A percentile compares a stretch with the other conserved stretches of the same genome.
Evolutionary conservation across 2,329 filamentous ascomycete genomes (phyloP).

Genomic region (Claviceps paspali): DNA sequence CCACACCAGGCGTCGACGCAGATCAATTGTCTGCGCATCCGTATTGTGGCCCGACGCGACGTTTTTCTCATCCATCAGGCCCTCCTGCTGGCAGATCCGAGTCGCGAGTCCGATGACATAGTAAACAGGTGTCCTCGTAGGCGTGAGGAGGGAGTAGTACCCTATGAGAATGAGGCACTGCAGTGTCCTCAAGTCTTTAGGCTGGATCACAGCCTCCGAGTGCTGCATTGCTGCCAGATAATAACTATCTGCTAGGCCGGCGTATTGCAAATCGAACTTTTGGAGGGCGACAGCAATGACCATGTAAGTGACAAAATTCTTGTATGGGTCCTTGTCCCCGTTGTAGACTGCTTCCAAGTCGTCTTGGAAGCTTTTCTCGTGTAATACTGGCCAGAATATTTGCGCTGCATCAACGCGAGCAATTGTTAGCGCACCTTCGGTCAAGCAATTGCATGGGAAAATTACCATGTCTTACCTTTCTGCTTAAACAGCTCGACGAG

Average conservation of each 20-base stretch:
- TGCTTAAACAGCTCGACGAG: conserved; percentile 75
- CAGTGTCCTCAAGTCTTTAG: conserved; percentile 80
- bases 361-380: conserved; percentile 62
- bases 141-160: conserved; percentile 83
- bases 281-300: conserved; percentile 91
- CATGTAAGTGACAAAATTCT: conserved; percentile 80
- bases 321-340: conserved; percentile 61
- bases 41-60: conserved; percentile 50
- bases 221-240: conserved; percentile 79
- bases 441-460: not conserved
- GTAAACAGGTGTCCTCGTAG: conserved; percentile 82
- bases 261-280: conserved; percentile 76
- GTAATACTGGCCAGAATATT: conserved; percentile 72
- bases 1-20: conserved; percentile 82
- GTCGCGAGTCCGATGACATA: conserved; percentile 83
- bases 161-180: conserved; percentile 81
- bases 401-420: conserved; percentile 42
- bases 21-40: conserved; percentile 67
- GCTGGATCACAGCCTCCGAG: conserved; percentile 66
- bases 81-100: conserved; percentile 76
- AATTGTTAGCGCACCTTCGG: not conserved
- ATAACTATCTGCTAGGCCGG: conserved; percentile 88
- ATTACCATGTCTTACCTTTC: conserved; percentile 43
- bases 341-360: conserved; percentile 72
- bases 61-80: conserved; percentile 77